Conservation (phyloP, 2,329 filamentous ascomycete genomes). For the Meredithiella fracta region DNA sequence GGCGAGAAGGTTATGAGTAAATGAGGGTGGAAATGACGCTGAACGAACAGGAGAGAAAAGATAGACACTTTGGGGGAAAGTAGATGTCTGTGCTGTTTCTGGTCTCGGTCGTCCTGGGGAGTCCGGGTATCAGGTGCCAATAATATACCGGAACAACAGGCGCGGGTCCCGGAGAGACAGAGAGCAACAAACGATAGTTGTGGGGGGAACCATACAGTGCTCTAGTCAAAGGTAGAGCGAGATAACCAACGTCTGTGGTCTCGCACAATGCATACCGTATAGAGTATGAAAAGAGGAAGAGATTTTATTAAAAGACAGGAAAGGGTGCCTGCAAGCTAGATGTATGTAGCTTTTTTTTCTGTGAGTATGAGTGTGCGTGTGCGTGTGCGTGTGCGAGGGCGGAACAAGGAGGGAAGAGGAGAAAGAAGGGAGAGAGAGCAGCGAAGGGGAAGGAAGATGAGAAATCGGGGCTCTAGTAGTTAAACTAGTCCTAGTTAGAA, state of each 20-base stretch:
- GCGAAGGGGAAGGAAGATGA: background rate
- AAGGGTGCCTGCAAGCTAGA: background rate
- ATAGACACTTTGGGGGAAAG: background rate
- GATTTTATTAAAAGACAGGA: background rate
- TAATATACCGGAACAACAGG: slow-evolving; percentile 3
- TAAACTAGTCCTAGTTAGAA: background rate
- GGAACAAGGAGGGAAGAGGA: background rate
- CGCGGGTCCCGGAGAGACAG: slow-evolving; percentile 1
- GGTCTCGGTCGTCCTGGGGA: background rate
- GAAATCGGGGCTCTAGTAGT: background rate
- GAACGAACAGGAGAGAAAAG: background rate
- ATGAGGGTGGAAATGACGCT: background rate
- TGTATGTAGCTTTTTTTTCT: background rate
- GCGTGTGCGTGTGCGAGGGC: background rate
- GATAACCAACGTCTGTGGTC: background rate
- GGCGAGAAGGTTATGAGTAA: background rate
- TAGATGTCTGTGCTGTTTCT: background rate
- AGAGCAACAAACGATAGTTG: background rate
- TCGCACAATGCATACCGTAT: slow-evolving; percentile 5
- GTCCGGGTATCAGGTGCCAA: background rate
- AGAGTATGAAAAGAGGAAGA: slow-evolving; percentile 1
- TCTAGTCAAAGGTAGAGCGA: slow-evolving; percentile 1
- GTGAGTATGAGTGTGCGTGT: too few species aligned
- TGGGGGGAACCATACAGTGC: background rate
- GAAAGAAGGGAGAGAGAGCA: too few species aligned